Evolutionary conservation across 1,284 basidiomycete species (phyloP), one percentile per base, ranked within the genome.

Genomic region (Wallemia ichthyophaga): DNA sequence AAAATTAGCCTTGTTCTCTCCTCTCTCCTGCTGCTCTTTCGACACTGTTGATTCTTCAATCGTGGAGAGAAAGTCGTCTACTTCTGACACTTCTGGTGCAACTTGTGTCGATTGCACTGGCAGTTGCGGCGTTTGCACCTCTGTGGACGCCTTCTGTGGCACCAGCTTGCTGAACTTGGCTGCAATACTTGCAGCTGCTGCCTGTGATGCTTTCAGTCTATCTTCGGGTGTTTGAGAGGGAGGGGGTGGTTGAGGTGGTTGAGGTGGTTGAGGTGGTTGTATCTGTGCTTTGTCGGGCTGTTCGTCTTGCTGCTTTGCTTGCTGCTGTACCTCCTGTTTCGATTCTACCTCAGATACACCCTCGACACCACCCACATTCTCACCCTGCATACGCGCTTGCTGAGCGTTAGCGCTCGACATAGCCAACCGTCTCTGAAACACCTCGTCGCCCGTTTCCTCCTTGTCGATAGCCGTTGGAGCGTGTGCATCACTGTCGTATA

Each of bases 1-100:
- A 27, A 62, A 62, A 25, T 62, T 60, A n/a, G 59, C 59, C 60
- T 62, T 56, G 25, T 56, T 15, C 5, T 25, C 55, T 25, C 11
- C 55, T 24, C 9, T 13, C 2, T 25, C 55, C 25, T 25, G 25
- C 17, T 25, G 9, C 25, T 56, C 55, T 24, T 56, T 25, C 7
- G 24, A 26, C 25, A 56, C 55, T 26, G 55, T 56, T n/a, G 55
- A 56, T 3, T 56, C 55, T 25, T 56, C 55, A 27, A 56, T 25
- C 19, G 55, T 26, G 7, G 55, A 13, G 5, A 56, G n/a, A 24
- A 56, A 56, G 25, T 56, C 55, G n/a, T 56, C 55, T 5, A 56
- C 55, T 25, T 48, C 37, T 17, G 11, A 17, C n/a, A 5, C n/a
- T 48, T 17, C 13, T 48, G 37, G n/a, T 48, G 37, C 13, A 11